Evolutionary conservation across 2,329 filamentous ascomycete genomes (phyloP).

Genomic region (Hirsutella thompsonii): DNA sequence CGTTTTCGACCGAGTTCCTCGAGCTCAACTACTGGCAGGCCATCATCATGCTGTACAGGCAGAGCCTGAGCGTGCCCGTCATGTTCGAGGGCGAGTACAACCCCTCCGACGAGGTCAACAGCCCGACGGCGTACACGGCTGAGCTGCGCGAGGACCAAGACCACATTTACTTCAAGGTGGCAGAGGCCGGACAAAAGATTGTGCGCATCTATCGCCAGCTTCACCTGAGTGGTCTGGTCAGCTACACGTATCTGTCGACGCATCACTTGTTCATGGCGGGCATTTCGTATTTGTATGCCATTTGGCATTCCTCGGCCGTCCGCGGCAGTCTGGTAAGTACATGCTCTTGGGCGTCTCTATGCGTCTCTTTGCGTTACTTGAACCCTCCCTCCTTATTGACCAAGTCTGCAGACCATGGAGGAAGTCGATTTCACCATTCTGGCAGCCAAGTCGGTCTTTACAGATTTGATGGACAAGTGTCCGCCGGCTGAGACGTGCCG

Average conservation of each 20-base stretch:
- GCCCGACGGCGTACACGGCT: conserved; percentile 45
- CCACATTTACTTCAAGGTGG: conserved; percentile 84
- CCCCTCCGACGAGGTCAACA: conserved; percentile 50
- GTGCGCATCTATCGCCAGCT: conserved; percentile 81
- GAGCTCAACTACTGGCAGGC: conserved; percentile 98
- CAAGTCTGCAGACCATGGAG: conserved; percentile 54
- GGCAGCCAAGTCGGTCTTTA: conserved; percentile 83
- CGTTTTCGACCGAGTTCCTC: conserved; percentile 79
- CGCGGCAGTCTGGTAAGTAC: conserved; percentile 66
- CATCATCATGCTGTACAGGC: conserved; percentile 88
- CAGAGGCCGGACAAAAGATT: conserved; percentile 88
- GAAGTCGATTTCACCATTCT: conserved; percentile 97
- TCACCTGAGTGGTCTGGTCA: conserved; percentile 78
- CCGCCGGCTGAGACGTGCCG: conserved; percentile 89
- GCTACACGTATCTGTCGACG: conserved; percentile 90
- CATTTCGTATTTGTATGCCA: conserved; percentile 90
- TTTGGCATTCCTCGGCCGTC: conserved; percentile 90
- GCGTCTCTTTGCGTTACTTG: not conserved
- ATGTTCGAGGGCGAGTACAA: conserved; percentile 71
- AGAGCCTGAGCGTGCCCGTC: conserved; percentile 75
- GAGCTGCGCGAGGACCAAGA: conserved; percentile 75
- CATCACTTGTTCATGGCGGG: conserved; percentile 97
- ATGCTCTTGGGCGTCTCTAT: not conserved
- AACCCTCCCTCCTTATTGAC: not conserved
- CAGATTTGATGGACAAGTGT: conserved; percentile 86